Conservation (phyloP, 2,329 filamentous ascomycete genomes). For the Sphaerulina vaccinii region DNA sequence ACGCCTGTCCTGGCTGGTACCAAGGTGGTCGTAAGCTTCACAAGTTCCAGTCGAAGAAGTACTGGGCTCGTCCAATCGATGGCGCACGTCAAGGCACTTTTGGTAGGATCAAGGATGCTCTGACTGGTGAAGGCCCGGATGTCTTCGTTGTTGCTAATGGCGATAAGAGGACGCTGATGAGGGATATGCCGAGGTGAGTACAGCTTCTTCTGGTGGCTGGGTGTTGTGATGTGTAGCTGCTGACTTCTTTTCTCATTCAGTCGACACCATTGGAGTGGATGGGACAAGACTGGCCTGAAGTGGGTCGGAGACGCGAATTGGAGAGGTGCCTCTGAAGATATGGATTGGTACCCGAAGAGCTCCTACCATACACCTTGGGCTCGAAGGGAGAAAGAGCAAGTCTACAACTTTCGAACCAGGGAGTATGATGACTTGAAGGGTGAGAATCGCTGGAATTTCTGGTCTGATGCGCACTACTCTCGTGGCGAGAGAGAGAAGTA, state of each 20-base stretch:
- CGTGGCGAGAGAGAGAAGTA: slow-evolving; percentile 25
- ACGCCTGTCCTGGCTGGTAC: slow-evolving; percentile 25
- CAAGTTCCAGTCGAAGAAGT: slow-evolving; percentile 40
- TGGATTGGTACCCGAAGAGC: slow-evolving; percentile 34
- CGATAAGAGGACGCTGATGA: slow-evolving; percentile 39
- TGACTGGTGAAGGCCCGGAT: slow-evolving; percentile 45
- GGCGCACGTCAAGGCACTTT: slow-evolving; percentile 39
- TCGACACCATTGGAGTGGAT: slow-evolving; percentile 41
- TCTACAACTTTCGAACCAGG: slow-evolving; percentile 34
- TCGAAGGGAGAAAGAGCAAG: slow-evolving; percentile 15
- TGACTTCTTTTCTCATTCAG: too few species aligned
- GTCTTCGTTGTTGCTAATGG: slow-evolving; percentile 45
- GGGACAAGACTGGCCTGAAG: slow-evolving; percentile 30
- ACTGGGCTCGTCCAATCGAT: slow-evolving; percentile 48
- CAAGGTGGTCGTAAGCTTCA: slow-evolving; percentile 26
- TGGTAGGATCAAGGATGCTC: slow-evolving; percentile 46
- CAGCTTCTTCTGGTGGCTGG: too few species aligned
- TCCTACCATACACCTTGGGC: slow-evolving; percentile 26
- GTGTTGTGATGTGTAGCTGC: too few species aligned
- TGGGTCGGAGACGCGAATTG: slow-evolving; percentile 31
- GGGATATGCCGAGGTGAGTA: slow-evolving; percentile 40
- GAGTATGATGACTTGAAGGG: slow-evolving; percentile 24
- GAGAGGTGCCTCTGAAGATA: slow-evolving; percentile 41
- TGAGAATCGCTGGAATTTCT: slow-evolving; percentile 24
- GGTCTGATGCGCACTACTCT: slow-evolving; percentile 34